phyloP scores from a whole-genome alignment of 805 yeast species.

The Yamadazyma tumulicola region DNA sequence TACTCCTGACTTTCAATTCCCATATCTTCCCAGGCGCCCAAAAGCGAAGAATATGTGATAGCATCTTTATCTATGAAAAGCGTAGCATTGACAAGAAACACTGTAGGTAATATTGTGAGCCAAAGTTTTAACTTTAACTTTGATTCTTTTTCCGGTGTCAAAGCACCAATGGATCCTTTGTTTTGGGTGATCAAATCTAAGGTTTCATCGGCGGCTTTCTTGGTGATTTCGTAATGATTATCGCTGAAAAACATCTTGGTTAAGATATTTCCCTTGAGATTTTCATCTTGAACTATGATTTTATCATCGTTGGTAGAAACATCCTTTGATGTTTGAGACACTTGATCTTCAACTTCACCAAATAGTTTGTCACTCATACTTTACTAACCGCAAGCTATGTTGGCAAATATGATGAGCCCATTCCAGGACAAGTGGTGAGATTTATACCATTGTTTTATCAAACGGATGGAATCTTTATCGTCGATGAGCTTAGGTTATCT shows the following conservation, averaged over 20 bases:
- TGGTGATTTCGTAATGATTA: slow-evolving; percentile 8
- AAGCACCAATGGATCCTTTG: slow-evolving; percentile 7
- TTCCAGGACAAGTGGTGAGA: too few relatives aligned
- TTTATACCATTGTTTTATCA: too few relatives aligned
- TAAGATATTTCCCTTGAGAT: too few relatives aligned
- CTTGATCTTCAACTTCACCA: too few relatives aligned
- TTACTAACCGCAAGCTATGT: too few relatives aligned
- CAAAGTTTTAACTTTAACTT: slow-evolving; percentile 12
- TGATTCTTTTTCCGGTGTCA: slow-evolving; percentile 11
- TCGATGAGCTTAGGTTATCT: too few relatives aligned
- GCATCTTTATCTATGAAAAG: slow-evolving; percentile 53
- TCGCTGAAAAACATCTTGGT: slow-evolving; percentile 8
- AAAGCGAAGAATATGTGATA: slow-evolving; percentile 44
- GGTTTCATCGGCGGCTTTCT: slow-evolving; percentile 9
- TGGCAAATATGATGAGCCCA: too few relatives aligned
- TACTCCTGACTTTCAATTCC: slow-evolving; percentile 41
- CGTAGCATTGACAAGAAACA: slow-evolving; percentile 30
- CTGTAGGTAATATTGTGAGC: slow-evolving; percentile 16
- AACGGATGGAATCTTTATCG: too few relatives aligned
- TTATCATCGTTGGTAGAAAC: background rate
- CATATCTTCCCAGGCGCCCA: slow-evolving; percentile 47
- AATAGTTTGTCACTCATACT: too few relatives aligned
- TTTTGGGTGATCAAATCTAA: slow-evolving; percentile 5
- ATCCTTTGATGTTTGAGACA: too few relatives aligned
- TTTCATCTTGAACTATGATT: too few relatives aligned